These are phyloP conservation scores for Antrodiella citrinella DNA, from an alignment of 768 basidiomycete genomes.

Conservation along the genomic window DNA sequence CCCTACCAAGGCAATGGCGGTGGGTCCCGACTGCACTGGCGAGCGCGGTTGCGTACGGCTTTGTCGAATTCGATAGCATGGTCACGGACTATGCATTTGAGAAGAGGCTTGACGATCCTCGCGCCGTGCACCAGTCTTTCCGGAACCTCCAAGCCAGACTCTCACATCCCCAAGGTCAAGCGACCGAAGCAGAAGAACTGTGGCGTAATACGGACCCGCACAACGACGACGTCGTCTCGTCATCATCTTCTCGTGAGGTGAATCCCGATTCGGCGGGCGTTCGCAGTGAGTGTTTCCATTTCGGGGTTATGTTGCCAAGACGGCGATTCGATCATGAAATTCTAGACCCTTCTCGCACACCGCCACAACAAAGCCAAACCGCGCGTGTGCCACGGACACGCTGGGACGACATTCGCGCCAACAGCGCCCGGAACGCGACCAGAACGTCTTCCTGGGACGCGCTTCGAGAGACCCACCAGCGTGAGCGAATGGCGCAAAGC, in stretches of 20 bases:
- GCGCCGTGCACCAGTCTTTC: background rate
- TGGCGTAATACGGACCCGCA: background rate
- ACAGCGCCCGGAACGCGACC: constrained; percentile 26
- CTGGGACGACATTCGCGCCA: constrained; percentile 66
- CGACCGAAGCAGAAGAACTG: too few relatives aligned
- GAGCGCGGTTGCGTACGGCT: background rate
- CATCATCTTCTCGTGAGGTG: background rate
- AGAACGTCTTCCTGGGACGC: constrained; percentile 57
- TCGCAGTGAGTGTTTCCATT: background rate
- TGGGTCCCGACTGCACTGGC: background rate
- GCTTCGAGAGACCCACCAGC: constrained; percentile 45
- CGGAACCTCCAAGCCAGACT: background rate
- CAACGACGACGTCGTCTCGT: background rate
- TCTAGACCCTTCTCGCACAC: background rate
- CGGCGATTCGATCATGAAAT: background rate
- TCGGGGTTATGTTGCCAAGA: too few relatives aligned
- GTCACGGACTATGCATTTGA: background rate
- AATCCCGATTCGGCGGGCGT: background rate
- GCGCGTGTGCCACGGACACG: constrained; percentile 27
- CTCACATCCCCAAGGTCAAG: background rate
- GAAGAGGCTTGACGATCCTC: background rate
- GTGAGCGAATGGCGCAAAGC: constrained; percentile 29
- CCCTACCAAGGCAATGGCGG: background rate
- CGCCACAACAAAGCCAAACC: constrained; percentile 6
- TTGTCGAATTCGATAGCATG: background rate